These are phyloP conservation scores for Candolleomyces aberdarensis DNA, from an alignment of 768 basidiomycete genomes.

Conservation along the genomic window DNA sequence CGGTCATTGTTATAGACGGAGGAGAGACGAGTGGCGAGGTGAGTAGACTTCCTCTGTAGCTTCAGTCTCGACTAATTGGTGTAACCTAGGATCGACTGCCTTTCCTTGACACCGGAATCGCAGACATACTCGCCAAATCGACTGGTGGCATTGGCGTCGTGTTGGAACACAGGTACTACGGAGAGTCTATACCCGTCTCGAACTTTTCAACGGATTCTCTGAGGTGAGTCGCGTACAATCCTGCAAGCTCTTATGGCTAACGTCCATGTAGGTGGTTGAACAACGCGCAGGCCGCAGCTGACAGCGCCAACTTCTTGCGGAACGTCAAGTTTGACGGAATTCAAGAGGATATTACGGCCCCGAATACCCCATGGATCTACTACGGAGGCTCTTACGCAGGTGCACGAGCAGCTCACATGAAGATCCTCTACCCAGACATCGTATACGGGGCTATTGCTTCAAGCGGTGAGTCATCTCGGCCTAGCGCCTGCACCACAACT, in stretches of 20 bases:
- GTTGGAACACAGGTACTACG: slow-evolving; percentile 93
- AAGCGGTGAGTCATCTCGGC: slow-evolving; percentile 1
- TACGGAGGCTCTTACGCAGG: slow-evolving; percentile 95
- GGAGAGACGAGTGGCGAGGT: slow-evolving; percentile 89
- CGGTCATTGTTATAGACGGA: slow-evolving; percentile 88
- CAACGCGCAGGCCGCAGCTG: slow-evolving; percentile 85
- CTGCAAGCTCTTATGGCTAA: background rate
- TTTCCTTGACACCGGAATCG: slow-evolving; percentile 78
- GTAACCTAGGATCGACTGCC: slow-evolving; percentile 40
- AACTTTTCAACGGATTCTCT: slow-evolving; percentile 17
- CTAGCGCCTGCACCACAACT: background rate
- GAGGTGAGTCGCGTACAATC: slow-evolving; percentile 4
- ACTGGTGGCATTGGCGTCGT: slow-evolving; percentile 88
- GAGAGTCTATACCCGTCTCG: slow-evolving; percentile 30
- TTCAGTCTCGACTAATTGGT: background rate
- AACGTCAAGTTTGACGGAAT: slow-evolving; percentile 74
- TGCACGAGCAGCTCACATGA: slow-evolving; percentile 91
- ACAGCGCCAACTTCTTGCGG: slow-evolving; percentile 90
- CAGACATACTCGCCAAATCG: slow-evolving; percentile 78
- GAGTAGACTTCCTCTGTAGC: slow-evolving; percentile 15
- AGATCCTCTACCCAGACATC: slow-evolving; percentile 81
- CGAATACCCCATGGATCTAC: slow-evolving; percentile 84
- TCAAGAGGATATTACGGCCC: slow-evolving; percentile 65
- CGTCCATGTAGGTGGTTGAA: slow-evolving; percentile 65
- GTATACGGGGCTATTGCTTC: slow-evolving; percentile 62